Conservation (phyloP, 1,284 basidiomycete species). For the Acaromyces ingoldii region DNA sequence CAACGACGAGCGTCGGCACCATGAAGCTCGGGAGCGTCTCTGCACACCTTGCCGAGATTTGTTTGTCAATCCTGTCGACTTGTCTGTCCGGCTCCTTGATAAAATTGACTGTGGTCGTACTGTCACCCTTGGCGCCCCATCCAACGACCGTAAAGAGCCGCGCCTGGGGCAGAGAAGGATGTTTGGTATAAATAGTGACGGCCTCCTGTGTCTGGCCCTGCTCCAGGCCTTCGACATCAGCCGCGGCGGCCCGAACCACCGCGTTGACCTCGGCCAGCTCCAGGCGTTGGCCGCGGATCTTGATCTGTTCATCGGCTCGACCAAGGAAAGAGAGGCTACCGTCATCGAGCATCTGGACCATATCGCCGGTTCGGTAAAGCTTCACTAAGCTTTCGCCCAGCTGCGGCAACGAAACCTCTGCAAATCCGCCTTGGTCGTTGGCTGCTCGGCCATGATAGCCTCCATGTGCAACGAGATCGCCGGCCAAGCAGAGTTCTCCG, state of each 20-base stretch:
- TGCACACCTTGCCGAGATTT: no score
- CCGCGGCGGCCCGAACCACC: constrained; percentile 8
- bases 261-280: constrained; percentile 43
- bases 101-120: no score
- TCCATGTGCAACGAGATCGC: constrained; percentile 35
- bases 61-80: no score
- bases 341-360: constrained; percentile 23
- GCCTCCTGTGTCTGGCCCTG: no score
- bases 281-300: constrained; percentile 43
- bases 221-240: neutral
- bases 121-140: no score
- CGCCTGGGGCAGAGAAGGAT: neutral
- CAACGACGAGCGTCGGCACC: no score
- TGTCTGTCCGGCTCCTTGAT: no score
- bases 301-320: constrained; percentile 49
- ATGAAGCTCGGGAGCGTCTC: no score
- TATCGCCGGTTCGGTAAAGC: constrained; percentile 46
- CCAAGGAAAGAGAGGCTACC: constrained; percentile 13
- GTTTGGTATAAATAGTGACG: neutral
- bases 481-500: constrained; percentile 41
- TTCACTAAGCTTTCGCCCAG: no score
- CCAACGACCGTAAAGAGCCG: no score
- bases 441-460: constrained; percentile 32
- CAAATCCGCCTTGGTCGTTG: constrained; percentile 9
- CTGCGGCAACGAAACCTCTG: constrained; percentile 16